Evolutionary conservation across 2,329 filamentous ascomycete genomes (phyloP), one percentile per base, ranked within the genome.

Genomic region (Colletotrichum salicis): DNA sequence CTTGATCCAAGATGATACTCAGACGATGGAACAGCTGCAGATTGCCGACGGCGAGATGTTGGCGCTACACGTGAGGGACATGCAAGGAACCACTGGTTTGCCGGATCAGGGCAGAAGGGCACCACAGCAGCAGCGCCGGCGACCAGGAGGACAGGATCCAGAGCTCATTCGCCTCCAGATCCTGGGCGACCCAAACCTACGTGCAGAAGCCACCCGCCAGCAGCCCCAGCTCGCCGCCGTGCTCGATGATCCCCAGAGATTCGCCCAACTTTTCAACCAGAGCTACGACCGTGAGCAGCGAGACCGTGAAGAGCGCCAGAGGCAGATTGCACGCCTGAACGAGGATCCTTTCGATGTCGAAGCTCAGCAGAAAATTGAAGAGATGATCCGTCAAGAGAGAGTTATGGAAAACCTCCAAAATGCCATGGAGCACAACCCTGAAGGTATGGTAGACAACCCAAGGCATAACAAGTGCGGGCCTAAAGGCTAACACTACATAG

Each of bases 321-420:
- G 93, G 64, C 91, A 96, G 80, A 95, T 98, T 76, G 91, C 92
- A 73, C 88, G 93, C 78, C 86, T 98, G 73, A 98, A 98, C 80
- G 93, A 95, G 11, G 96, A 99, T 78, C 95, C 96, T 0, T 98
- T 98, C 83, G 96, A 99, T 79, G 85, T 94, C 31, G 95, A 98
- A 75, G 94, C 95, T 10, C 96, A 99, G 83, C 88, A 88, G 58
- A 94, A 92, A 84, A 99, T 99, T 74, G 96, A 96, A 79, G 96
- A 99, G 84, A 97, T 98, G 83, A 99, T 99, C 79, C 92, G 96
- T 67, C 94, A 98, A 82, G 94, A 98, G 83, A 89, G 92, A 19
- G 96, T 99, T 57, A 95, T 96, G 82, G 95, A 98, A 84, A 99
- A 99, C 79, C 83, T 98, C 72, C 95, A 98, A 79, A 96, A 95